These are phyloP conservation scores for Geum urbanum DNA, from an alignment of 306 rosid species.

Conservation along the genomic window DNA sequence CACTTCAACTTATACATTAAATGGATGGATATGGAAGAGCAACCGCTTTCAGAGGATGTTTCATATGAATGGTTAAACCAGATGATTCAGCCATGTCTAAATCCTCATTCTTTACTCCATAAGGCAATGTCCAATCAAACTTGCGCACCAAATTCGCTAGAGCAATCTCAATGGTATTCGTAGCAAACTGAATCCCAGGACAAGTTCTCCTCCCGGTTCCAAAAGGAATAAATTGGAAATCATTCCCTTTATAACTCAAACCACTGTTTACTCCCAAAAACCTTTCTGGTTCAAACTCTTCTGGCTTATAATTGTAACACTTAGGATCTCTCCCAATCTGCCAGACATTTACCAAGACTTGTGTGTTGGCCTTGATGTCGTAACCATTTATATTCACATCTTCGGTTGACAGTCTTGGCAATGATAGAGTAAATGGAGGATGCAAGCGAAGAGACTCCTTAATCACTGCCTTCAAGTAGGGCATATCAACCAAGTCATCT, in stretches of 20 bases:
- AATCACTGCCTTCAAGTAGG: slow-evolving; percentile 34
- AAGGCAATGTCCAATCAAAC: slow-evolving; percentile 31
- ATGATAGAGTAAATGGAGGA: slow-evolving; percentile 2
- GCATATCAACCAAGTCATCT: slow-evolving; percentile 14
- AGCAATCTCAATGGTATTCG: slow-evolving; percentile 23
- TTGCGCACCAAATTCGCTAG: slow-evolving; percentile 33
- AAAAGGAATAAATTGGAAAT: slow-evolving; percentile 32
- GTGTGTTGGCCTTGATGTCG: slow-evolving; percentile 10
- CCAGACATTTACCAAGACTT: slow-evolving; percentile 9
- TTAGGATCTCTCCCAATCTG: slow-evolving; percentile 32
- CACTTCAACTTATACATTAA: no score
- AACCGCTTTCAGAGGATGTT: slow-evolving; percentile 25
- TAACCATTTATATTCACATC: slow-evolving; percentile 10
- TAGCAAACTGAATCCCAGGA: slow-evolving; percentile 32
- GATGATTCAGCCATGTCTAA: slow-evolving; percentile 36
- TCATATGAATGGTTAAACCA: slow-evolving; percentile 27
- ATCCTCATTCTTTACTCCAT: slow-evolving; percentile 14
- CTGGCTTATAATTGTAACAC: background rate
- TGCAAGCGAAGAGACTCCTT: slow-evolving; percentile 17
- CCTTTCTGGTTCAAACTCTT: slow-evolving; percentile 6
- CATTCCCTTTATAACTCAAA: slow-evolving; percentile 28
- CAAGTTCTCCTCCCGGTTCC: slow-evolving; percentile 30
- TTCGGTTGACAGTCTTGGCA: background rate
- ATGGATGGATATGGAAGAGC: slow-evolving; percentile 8
- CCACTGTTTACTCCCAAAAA: slow-evolving; percentile 8